A percentile compares a stretch with the other conserved stretches of the same genome.
These are phyloP conservation scores for Forsythia viridissima DNA, from an alignment of 257 asterid genomes.

Conservation along the genomic window DNA sequence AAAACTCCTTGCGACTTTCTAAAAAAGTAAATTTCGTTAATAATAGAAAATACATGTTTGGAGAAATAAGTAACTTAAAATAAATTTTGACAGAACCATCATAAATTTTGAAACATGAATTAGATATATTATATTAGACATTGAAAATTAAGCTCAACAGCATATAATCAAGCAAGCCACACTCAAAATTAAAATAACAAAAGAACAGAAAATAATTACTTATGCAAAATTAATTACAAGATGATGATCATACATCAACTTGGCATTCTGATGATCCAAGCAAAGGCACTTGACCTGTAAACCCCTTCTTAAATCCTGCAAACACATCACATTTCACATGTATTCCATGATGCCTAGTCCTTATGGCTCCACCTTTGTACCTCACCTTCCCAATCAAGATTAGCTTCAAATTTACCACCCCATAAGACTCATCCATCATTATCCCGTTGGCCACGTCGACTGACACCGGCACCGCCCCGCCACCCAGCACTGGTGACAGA, in stretches of 20 bases:
- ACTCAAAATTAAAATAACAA: background rate
- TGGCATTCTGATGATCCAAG: constrained; percentile 51
- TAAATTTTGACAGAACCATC: background rate
- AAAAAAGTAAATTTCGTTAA: too few relatives aligned
- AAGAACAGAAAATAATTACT: background rate
- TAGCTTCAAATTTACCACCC: constrained; percentile 58
- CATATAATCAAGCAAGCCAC: background rate
- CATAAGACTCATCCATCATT: constrained; percentile 50
- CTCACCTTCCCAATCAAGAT: constrained; percentile 50
- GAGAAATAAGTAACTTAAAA: too few relatives aligned
- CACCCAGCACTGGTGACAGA: constrained; percentile 60
- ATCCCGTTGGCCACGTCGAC: constrained; percentile 46
- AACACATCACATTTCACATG: constrained; percentile 56
- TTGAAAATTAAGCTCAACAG: background rate
- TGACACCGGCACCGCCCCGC: constrained; percentile 46
- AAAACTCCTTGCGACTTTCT: too few relatives aligned
- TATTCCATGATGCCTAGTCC: constrained; percentile 35
- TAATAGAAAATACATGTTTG: background rate
- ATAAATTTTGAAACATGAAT: too few relatives aligned
- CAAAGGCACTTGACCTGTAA: constrained; percentile 51
- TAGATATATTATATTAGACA: too few relatives aligned
- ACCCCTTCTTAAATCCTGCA: constrained; percentile 50
- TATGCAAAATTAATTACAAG: background rate
- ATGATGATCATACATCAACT: constrained; percentile 28
- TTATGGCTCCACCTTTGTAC: constrained; percentile 43